Percentiles rank a stretch among this genome's conserved stretches.
phyloP scores from a whole-genome alignment of 345 rosid species.

The Cardamine resedifolia region DNA sequence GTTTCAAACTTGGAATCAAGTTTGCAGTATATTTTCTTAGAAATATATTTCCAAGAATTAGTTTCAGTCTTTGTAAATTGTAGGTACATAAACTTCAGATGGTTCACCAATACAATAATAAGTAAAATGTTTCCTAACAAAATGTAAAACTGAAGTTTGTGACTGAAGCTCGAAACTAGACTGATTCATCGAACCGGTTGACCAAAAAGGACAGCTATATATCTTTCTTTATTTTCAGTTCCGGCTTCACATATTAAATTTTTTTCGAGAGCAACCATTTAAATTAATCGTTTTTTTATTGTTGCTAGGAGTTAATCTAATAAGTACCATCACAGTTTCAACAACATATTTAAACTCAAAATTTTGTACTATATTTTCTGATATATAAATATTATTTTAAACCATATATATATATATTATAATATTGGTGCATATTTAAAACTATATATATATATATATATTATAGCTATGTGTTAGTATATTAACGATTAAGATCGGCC shows the following conservation, averaged over 20 bases:
- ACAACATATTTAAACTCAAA: slow-evolving; percentile 3
- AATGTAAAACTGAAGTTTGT: slow-evolving; percentile 14
- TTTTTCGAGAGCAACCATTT: slow-evolving; percentile 6
- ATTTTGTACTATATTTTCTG: not conserved
- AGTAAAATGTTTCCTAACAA: not conserved
- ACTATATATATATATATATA: too few relatives aligned
- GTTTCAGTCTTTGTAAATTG: not conserved
- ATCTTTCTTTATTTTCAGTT: not conserved
- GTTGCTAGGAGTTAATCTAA: not conserved
- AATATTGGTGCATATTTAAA: too few relatives aligned
- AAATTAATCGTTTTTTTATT: not conserved
- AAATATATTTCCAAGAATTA: not conserved
- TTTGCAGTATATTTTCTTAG: not conserved
- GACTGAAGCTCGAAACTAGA: not conserved
- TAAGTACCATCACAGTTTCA: slow-evolving; percentile 9
- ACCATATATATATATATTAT: too few relatives aligned
- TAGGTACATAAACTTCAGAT: not conserved
- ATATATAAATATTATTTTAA: not conserved
- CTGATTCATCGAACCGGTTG: slow-evolving; percentile 28
- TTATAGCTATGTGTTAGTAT: not conserved
- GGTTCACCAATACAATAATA: slow-evolving; percentile 3
- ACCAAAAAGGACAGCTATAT: slow-evolving; percentile 24
- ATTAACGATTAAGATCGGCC: not conserved
- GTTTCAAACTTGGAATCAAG: not conserved
- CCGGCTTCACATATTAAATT: not conserved